These are phyloP conservation scores for Blepharisma japonicum DNA, from an alignment of 73 alveolate species.

Conservation along the genomic window DNA sequence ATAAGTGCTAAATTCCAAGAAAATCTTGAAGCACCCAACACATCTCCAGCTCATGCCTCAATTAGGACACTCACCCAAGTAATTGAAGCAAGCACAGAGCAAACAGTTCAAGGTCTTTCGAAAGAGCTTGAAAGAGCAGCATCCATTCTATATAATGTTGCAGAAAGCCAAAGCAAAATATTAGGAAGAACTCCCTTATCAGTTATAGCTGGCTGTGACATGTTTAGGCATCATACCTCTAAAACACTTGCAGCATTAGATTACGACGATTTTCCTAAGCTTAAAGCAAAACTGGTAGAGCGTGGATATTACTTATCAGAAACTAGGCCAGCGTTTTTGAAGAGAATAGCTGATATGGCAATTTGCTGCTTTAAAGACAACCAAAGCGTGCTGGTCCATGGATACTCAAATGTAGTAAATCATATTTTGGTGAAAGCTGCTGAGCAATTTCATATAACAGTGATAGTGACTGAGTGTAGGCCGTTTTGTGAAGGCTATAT, in stretches of 20 bases:
- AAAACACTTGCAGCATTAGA: slow-evolving; percentile 46
- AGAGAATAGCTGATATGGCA: slow-evolving; percentile 33
- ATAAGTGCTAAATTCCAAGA: not conserved
- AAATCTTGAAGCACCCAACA: not conserved
- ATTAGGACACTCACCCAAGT: slow-evolving; percentile 37
- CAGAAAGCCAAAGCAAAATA: not conserved
- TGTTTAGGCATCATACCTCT: slow-evolving; percentile 53
- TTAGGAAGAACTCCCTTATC: slow-evolving; percentile 42
- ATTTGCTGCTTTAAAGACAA: slow-evolving; percentile 46
- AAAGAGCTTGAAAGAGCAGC: slow-evolving; percentile 42
- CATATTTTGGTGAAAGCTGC: slow-evolving; percentile 70
- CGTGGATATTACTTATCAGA: slow-evolving; percentile 45
- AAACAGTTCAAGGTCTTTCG: slow-evolving; percentile 52
- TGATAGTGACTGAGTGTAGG: slow-evolving; percentile 74
- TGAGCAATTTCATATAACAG: slow-evolving; percentile 57
- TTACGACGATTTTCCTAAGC: slow-evolving; percentile 46
- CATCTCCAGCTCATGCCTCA: slow-evolving; percentile 35
- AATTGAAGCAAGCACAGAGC: slow-evolving; percentile 39
- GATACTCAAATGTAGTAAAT: slow-evolving; percentile 76
- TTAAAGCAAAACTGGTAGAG: slow-evolving; percentile 41
- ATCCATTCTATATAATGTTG: slow-evolving; percentile 34
- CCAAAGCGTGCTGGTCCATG: slow-evolving; percentile 79
- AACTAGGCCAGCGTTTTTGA: slow-evolving; percentile 28
- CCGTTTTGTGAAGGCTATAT: slow-evolving; percentile 75
- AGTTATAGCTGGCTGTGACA: slow-evolving; percentile 48